Percentiles rank a stretch among this genome's conserved stretches.
These are phyloP conservation scores for Paraglomus occultum DNA, from an alignment of 192 early-diverging fungal species.

Conservation along the genomic window DNA sequence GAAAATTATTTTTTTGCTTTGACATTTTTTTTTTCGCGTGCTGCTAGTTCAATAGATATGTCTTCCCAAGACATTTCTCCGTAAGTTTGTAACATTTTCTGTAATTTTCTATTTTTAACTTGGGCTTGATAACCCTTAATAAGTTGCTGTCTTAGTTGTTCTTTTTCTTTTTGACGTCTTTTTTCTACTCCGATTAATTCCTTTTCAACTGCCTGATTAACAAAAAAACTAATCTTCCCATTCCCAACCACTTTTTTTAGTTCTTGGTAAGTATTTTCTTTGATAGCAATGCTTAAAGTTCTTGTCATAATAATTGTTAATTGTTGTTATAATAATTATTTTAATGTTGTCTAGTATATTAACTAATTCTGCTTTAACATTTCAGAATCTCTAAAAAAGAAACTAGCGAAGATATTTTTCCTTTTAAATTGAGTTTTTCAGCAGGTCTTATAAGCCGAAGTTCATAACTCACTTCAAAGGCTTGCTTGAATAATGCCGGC, in stretches of 20 bases:
- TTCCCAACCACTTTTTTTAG: neutral
- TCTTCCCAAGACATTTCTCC: neutral
- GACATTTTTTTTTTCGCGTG: neutral
- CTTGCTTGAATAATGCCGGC: neutral
- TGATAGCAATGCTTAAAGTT: slow-evolving; percentile 23
- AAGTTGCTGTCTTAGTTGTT: neutral
- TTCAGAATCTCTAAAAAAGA: too few relatives aligned
- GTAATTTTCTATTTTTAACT: slow-evolving; percentile 5
- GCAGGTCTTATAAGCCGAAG: neutral
- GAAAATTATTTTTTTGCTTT: too few relatives aligned
- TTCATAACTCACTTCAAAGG: slow-evolving; percentile 16
- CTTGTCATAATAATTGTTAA: slow-evolving; percentile 26
- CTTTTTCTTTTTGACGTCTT: neutral
- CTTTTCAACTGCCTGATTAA: slow-evolving; percentile 9
- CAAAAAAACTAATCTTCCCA: slow-evolving; percentile 20
- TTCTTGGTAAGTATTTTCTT: slow-evolving; percentile 22
- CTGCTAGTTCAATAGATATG: neutral
- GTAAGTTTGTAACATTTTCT: neutral
- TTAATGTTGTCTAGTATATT: neutral
- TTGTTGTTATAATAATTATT: slow-evolving; percentile 20
- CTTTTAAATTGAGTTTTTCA: neutral
- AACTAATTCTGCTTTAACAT: neutral
- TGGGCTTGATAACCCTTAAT: neutral
- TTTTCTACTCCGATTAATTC: neutral
- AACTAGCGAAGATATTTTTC: too few relatives aligned